Conservation (phyloP, 2,329 filamentous ascomycete genomes). For the Chrysoporthe cubensis region DNA sequence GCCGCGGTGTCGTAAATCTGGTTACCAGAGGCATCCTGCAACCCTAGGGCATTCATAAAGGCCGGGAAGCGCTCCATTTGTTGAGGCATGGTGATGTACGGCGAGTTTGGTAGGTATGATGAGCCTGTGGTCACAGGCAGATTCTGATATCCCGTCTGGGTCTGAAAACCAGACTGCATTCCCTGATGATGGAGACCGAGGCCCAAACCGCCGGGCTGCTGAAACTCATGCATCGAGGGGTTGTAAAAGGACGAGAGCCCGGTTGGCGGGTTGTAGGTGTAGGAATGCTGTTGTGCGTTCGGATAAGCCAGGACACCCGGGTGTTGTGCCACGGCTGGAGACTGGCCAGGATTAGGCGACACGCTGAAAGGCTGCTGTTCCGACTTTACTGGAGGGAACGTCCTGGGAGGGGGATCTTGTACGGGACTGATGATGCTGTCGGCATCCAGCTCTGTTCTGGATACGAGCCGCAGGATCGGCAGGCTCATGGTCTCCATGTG, state of each 20-base stretch:
- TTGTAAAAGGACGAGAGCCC: constrained; percentile 23
- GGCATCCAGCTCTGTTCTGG: constrained; percentile 49
- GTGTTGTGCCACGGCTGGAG: constrained; percentile 23
- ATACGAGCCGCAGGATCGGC: constrained; percentile 70
- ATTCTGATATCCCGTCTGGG: constrained; percentile 33
- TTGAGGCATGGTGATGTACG: constrained; percentile 39
- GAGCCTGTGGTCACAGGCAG: constrained; percentile 39
- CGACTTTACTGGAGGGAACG: constrained; percentile 39
- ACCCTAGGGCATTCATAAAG: constrained; percentile 21
- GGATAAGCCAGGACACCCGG: constrained; percentile 22
- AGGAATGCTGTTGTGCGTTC: constrained; percentile 23
- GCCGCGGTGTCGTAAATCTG: constrained; percentile 41
- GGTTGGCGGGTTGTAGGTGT: constrained; percentile 29
- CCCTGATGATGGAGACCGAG: constrained; percentile 22
- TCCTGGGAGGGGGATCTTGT: constrained; percentile 56
- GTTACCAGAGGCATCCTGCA: constrained; percentile 22
- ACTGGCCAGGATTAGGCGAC: constrained; percentile 29
- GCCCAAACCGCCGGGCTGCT: constrained; percentile 13
- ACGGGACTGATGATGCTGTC: constrained; percentile 72
- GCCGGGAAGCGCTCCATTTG: constrained; percentile 32
- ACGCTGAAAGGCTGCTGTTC: constrained; percentile 35
- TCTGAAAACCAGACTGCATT: constrained; percentile 28
- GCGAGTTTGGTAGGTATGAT: constrained; percentile 34
- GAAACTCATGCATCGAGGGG: constrained; percentile 23
- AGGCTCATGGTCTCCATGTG: constrained; percentile 93